Evolutionary conservation across 805 yeast species (phyloP), one percentile per base, ranked within the genome.

Genomic region (Yamadazyma takamatsuzukensis): DNA sequence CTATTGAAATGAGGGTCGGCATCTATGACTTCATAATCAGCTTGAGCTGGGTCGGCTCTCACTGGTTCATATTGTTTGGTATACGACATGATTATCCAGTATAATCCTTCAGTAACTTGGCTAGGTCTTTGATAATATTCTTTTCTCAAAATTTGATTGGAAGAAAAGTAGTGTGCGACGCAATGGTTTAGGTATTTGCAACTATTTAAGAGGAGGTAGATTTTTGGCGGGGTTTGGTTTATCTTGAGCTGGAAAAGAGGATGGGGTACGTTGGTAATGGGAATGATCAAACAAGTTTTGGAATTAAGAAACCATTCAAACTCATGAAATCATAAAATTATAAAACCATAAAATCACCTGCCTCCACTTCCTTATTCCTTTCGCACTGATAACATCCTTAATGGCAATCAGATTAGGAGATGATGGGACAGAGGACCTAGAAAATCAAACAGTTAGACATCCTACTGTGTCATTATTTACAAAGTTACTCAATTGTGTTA

Each of bases 1-100:
- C 84, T 70, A 23, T 56, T 51, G 61, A 85, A 83, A 43, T 78
- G 78, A 18, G 95, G 95, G 55, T 85, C 95, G 32, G 74, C 68
- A 54, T 85, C 95, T 48, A 85, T 86, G 34, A 67, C 50, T 49
- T 67, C 72, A 44, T 64, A 67, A 48, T 66, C 70, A 23, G 64
- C 39, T 23, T 48, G 48, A 33, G 60, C 54, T 16, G 65, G 59
- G 9, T 54, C 58, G 11, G 58, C 49, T 56, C 72, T 65, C 18
- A 66, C 57, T 32, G 72, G 72, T 44, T 59, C 54, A 45, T 61
- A 56, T 30, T 48, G 49, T 41, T 53, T 52, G 40, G 56, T 57
- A 48, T 63, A 64, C 15, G 71, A 64, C 72, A 66, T 66, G 18
- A 29, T 43, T 28, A 37, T 29, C 9, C 5, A 6, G 28, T 25